phyloP scores from a whole-genome alignment of 352 stramenopile genomes.

The Phytophthora multivora region DNA sequence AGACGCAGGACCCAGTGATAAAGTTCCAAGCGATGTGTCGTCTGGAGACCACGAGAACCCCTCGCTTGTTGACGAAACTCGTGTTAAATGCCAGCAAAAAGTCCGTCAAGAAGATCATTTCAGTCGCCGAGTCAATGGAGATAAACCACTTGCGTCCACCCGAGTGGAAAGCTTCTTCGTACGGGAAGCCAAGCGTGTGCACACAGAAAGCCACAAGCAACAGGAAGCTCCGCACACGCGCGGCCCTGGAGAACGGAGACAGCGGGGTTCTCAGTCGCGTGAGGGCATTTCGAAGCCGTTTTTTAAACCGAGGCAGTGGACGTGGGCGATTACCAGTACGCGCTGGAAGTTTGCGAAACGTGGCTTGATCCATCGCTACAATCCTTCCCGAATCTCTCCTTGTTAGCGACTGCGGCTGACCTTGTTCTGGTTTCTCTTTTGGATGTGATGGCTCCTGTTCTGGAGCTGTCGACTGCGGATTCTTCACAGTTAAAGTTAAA shows the following conservation, averaged over 20 bases:
- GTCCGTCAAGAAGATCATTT: constrained; percentile 43
- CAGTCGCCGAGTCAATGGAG: constrained; percentile 13
- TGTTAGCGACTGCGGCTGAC: neutral
- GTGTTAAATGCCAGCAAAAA: constrained; percentile 57
- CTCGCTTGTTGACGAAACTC: constrained; percentile 41
- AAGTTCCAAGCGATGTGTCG: constrained; percentile 44
- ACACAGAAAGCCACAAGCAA: constrained; percentile 27
- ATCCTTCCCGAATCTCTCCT: constrained; percentile 9
- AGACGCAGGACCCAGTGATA: constrained; percentile 23
- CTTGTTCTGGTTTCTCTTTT: constrained; percentile 13
- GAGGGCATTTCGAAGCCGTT: constrained; percentile 7
- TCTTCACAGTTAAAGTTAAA: constrained; percentile 6
- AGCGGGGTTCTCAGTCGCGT: constrained; percentile 5
- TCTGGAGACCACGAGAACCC: constrained; percentile 37
- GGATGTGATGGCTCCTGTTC: constrained; percentile 11
- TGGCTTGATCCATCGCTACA: constrained; percentile 8
- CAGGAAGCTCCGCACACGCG: constrained; percentile 26
- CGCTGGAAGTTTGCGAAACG: constrained; percentile 12
- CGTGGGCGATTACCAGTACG: constrained; percentile 17
- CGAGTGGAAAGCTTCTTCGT: constrained; percentile 38
- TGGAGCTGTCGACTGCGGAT: neutral
- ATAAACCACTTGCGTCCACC: constrained; percentile 4
- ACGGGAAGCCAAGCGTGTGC: constrained; percentile 41
- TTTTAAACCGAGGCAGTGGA: constrained; percentile 22
- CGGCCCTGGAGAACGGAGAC: constrained; percentile 26